Evolutionary conservation across 2,329 filamentous ascomycete genomes (phyloP), one percentile per base, ranked within the genome.

Genomic region (Hymenoscyphus albidus): DNA sequence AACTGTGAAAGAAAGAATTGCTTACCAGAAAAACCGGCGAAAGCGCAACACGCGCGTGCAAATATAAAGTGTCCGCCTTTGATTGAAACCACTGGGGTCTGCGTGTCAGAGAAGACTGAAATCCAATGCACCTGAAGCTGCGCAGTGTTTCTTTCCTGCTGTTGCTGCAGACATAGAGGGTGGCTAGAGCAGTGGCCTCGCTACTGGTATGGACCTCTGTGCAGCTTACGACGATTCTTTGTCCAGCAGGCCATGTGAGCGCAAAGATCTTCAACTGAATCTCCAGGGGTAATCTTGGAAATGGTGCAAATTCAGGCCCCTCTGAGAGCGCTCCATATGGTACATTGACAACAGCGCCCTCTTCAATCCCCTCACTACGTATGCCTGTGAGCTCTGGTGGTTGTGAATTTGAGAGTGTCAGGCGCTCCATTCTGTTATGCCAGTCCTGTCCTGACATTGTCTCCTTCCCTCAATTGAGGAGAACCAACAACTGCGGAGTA

Each of bases 401-500:
- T 5, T 5, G 7, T 35, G 32, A 5, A 5, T 35, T 9, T 5
- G 32, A 35, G 9, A 35, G 35, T 35, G 5, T 35, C 9, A 10
- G 9, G 35, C 1, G 5, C 35, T 35, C 35, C 35, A 35, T 35
- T 7, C 3, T 35, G 35, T 35, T 35, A 27, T 27, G 27, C 51
- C 38, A 42, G 31, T 22, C n/a, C 27, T 27, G 54, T 27, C 54
- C 54, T 14, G 35, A 35, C 35, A 1, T 58, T 16, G n/a, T 16
- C 16, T 31, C 31, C n/a, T 6, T 57, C 31, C 31, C 27, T 39
- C 55, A 58, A 58, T n/a, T 65, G 68, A 60, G 62, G 70, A 62
- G 54, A 67, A 66, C 58, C 58, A 7, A 65, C 64, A 67, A 68
- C 58, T 62, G 56, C 42, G 59, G 55, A 42, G 68, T 56, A 64